A percentile compares a stretch with the other conserved stretches of the same genome.
Evolutionary conservation across 306 rosid genomes (phyloP).

Genomic region (Cicer cuneatum): DNA sequence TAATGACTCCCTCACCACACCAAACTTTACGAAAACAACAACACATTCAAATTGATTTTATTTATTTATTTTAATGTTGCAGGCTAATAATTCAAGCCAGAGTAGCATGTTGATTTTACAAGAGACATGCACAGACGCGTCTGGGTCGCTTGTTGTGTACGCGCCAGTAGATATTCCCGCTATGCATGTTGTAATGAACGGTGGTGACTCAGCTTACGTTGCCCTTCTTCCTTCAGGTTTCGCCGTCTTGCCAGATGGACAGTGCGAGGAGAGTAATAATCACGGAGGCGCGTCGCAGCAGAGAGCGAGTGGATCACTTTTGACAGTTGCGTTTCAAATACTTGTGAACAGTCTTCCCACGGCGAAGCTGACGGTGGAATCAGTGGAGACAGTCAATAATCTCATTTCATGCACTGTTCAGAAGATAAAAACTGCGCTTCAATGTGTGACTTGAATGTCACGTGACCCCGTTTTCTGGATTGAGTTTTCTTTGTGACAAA

Average conservation of each 20-base stretch:
- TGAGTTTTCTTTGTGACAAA: no score
- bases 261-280: background rate
- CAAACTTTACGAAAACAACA: conserved; percentile 39
- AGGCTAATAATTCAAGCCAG: conserved; percentile 84
- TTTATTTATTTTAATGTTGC: background rate
- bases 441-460: conserved; percentile 59
- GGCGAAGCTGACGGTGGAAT: conserved; percentile 90
- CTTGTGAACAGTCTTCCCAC: conserved; percentile 88
- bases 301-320: conserved; percentile 66
- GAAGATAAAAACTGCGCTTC: conserved; percentile 86
- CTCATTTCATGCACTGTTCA: conserved; percentile 89
- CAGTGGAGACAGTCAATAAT: conserved; percentile 94
- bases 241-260: conserved; percentile 76
- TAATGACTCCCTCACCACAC: conserved; percentile 44
- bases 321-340: conserved; percentile 92
- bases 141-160: conserved; percentile 90
- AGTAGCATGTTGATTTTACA: conserved; percentile 93
- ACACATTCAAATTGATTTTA: background rate
- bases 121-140: conserved; percentile 88
- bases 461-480: background rate
- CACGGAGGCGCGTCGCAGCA: conserved; percentile 25
- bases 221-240: conserved; percentile 89
- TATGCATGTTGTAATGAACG: conserved; percentile 93
- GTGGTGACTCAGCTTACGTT: conserved; percentile 93
- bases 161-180: conserved; percentile 98